Evolutionary conservation across 2,329 filamentous ascomycete genomes (phyloP).

Genomic region (Fusarium sp.): DNA sequence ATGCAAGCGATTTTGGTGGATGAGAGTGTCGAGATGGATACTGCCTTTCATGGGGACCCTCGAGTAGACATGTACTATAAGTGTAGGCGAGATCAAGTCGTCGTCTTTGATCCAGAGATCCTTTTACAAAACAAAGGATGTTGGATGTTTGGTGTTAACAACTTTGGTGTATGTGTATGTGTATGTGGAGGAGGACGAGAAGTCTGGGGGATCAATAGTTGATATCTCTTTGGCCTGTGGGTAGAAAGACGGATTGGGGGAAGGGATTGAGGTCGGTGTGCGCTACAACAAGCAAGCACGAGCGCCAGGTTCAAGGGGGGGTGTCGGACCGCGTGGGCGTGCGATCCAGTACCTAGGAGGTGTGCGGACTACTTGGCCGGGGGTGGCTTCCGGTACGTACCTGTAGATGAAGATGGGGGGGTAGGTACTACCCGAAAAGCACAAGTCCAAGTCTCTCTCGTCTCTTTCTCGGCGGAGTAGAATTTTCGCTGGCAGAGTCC

Average conservation of each 20-base stretch:
- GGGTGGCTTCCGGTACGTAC: conserved; percentile 27
- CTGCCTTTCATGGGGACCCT: conserved; percentile 41
- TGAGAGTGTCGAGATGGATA: conserved; percentile 35
- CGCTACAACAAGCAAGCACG: conserved; percentile 32
- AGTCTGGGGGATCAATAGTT: too few species aligned
- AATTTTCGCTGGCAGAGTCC: conserved; percentile 25
- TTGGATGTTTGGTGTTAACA: conserved; percentile 21
- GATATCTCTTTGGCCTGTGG: conserved; percentile 39
- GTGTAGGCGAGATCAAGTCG: conserved; percentile 20
- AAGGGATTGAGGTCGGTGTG: conserved; percentile 48
- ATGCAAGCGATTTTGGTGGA: conserved; percentile 34
- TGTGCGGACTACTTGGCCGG: neutral
- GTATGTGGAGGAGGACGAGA: conserved; percentile 39
- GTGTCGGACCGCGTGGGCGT: conserved; percentile 28
- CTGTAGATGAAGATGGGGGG: too few species aligned
- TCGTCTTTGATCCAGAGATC: conserved; percentile 18
- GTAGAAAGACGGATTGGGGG: conserved; percentile 45
- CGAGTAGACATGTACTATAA: conserved; percentile 38
- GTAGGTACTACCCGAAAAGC: conserved; percentile 11
- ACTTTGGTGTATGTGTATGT: conserved; percentile 38
- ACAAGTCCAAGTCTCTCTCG: conserved; percentile 33
- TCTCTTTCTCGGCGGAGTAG: conserved; percentile 18
- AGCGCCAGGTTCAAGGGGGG: conserved; percentile 25
- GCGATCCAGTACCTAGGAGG: neutral
- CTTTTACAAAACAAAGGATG: conserved; percentile 23